phyloP scores from a whole-genome alignment of 2,329 filamentous ascomycete species.

The Chaetomium globosum region DNA sequence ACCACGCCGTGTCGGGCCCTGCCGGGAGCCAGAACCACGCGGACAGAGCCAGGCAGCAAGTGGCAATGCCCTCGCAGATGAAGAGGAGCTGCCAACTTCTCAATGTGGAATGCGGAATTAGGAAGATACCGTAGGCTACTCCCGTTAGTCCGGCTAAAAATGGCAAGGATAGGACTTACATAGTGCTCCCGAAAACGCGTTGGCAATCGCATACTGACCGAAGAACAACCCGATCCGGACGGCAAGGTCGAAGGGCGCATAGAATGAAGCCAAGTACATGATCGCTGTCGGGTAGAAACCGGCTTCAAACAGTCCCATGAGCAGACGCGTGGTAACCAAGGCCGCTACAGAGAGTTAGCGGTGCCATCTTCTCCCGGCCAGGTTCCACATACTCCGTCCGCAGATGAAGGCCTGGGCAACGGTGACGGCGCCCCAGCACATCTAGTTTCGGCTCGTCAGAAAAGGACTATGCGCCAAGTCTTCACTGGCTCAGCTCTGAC shows the following conservation, averaged over 20 bases:
- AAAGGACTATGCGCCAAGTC: not conserved
- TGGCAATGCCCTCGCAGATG: conserved; percentile 48
- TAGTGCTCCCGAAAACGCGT: conserved; percentile 58
- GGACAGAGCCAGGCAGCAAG: conserved; percentile 44
- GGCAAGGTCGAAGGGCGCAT: conserved; percentile 60
- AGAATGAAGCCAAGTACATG: conserved; percentile 61
- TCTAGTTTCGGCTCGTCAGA: conserved; percentile 19
- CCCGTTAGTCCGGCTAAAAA: not conserved
- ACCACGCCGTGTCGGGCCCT: conserved; percentile 45
- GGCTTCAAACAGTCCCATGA: conserved; percentile 43
- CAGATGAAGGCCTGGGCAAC: conserved; percentile 39
- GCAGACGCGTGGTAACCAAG: conserved; percentile 34
- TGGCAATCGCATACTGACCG: conserved; percentile 59
- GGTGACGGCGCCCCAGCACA: conserved; percentile 40
- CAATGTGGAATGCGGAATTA: conserved; percentile 40
- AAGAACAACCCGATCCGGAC: conserved; percentile 58
- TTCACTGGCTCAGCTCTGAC: not conserved
- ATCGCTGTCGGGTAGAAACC: conserved; percentile 63
- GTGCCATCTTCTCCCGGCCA: not conserved
- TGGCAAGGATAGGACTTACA: conserved; percentile 27
- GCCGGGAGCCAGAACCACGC: conserved; percentile 46
- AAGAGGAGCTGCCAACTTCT: conserved; percentile 51
- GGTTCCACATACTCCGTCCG: conserved; percentile 33
- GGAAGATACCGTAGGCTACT: conserved; percentile 46
- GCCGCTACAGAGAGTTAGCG: conserved; percentile 27